phyloP scores from a whole-genome alignment of 805 yeast species.

The Kluyveromyces nonfermentans region DNA sequence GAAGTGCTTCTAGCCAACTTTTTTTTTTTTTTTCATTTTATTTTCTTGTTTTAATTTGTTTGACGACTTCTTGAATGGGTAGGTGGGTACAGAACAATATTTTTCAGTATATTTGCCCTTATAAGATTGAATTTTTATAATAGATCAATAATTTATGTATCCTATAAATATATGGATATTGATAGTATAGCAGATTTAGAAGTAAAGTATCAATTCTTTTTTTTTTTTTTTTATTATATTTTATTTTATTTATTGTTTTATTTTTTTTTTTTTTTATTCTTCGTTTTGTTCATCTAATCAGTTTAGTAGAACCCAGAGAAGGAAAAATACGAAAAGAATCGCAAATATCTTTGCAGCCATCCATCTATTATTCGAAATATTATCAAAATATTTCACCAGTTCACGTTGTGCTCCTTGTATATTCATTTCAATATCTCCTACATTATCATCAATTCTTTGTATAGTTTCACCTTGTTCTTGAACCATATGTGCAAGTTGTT shows the following conservation, averaged over 20 bases:
- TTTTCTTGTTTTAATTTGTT: neutral
- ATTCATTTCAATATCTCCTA: slow-evolving; percentile 84
- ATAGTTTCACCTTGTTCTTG: slow-evolving; percentile 95
- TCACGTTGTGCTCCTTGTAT: slow-evolving; percentile 93
- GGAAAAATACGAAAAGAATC: slow-evolving; percentile 64
- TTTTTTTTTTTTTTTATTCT: no score
- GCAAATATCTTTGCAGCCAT: slow-evolving; percentile 84
- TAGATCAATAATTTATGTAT: neutral
- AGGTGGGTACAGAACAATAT: no score
- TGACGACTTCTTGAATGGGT: no score
- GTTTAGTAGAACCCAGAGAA: slow-evolving; percentile 72
- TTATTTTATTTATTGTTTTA: no score
- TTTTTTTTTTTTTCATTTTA: neutral
- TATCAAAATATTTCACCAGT: slow-evolving; percentile 77
- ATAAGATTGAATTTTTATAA: neutral
- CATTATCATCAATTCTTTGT: slow-evolving; percentile 89
- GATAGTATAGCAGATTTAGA: neutral
- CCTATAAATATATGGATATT: neutral
- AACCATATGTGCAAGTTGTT: slow-evolving; percentile 94
- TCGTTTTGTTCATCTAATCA: no score
- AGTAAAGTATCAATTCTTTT: neutral
- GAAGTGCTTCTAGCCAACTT: neutral
- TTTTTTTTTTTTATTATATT: neutral
- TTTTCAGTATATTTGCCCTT: neutral
- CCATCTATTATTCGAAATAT: slow-evolving; percentile 87